Evolutionary conservation across 805 yeast genomes (phyloP), one percentile per base, ranked within the genome.

Genomic region (Candida berthetii): DNA sequence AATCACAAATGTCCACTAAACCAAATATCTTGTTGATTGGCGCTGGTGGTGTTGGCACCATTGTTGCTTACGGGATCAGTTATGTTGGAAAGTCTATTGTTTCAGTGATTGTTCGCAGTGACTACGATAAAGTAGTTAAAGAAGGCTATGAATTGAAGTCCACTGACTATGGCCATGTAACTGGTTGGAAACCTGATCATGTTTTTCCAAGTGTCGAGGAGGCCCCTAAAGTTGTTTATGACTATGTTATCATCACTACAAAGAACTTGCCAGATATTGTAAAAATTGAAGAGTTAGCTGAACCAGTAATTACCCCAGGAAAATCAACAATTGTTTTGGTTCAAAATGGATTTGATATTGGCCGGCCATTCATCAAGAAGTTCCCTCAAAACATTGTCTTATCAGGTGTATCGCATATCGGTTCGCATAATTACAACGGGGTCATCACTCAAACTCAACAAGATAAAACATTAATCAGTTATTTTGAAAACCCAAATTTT

Each of bases 11-110:
- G n/a, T n/a, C n/a, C n/a, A n/a, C 28, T 13, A 32, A 19, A 17
- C 55, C 62, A 13, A 60, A 66, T 39, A 78, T 80, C 15, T 65
- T 86, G 11, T 65, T 86, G 11, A 72, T 86, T 33, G 96, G 96
- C 9, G 74, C 87, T 35, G 96, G 96, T 14, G 96, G 95, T 31
- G 91, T 87, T 10, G 96, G 96, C 31, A 72, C 87, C 15, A 75
- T 87, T 29, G 80, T 83, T 2, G 86, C 95, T 0, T 71, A 80
- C 38, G 76, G 85, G 0, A 65, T 87, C 25, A 69, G 66, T 48
- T 56, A 58, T 33, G 66, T 71, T 36, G 76, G 72, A 0, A 60
- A 66, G 35, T 68, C 76, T 9, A 65, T 66, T 18, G 80, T 83
- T 10, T 76, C 88, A 3, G 65, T 78, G 13, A 83, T 82, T 4